Conservation (phyloP, 2,329 filamentous ascomycete species). For the Pseudogymnoascus sp. region DNA sequence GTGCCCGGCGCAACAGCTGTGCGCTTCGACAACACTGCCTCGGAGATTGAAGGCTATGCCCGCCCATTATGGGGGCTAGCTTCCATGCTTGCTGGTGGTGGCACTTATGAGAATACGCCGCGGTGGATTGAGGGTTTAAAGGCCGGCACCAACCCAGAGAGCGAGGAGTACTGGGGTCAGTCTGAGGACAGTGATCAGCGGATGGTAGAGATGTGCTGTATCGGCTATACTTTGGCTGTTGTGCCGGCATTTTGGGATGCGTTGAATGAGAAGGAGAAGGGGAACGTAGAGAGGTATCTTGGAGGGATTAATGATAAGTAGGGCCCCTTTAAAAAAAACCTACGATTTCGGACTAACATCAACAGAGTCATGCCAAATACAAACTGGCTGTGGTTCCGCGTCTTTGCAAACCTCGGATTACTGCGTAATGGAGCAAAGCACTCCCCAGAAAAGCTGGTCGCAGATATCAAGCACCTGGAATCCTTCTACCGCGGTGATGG, state of each 20-base stretch:
- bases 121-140: conserved; percentile 65
- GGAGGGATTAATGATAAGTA: conserved; percentile 72
- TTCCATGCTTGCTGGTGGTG: conserved; percentile 60
- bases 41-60: conserved; percentile 69
- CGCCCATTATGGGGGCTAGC: conserved; percentile 70
- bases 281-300: conserved; percentile 64
- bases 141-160: conserved; percentile 62
- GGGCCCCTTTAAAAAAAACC: conserved; percentile 29
- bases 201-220: conserved; percentile 79
- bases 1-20: conserved; percentile 64
- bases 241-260: conserved; percentile 44
- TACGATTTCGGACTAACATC: conserved; percentile 32
- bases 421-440: conserved; percentile 67
- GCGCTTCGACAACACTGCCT: conserved; percentile 68
- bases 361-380: conserved; percentile 59
- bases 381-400: conserved; percentile 73
- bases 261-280: conserved; percentile 52
- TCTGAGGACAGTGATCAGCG: conserved; percentile 70
- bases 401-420: conserved; percentile 73
- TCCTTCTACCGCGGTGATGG: conserved; percentile 76
- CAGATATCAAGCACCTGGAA: conserved; percentile 69
- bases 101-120: conserved; percentile 53
- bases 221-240: conserved; percentile 67
- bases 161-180: conserved; percentile 67
- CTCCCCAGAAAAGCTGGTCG: conserved; percentile 61